Base-by-base conservation (phyloP, 139 green algal genomes). In the Tetradesmus obliquus region DNA sequence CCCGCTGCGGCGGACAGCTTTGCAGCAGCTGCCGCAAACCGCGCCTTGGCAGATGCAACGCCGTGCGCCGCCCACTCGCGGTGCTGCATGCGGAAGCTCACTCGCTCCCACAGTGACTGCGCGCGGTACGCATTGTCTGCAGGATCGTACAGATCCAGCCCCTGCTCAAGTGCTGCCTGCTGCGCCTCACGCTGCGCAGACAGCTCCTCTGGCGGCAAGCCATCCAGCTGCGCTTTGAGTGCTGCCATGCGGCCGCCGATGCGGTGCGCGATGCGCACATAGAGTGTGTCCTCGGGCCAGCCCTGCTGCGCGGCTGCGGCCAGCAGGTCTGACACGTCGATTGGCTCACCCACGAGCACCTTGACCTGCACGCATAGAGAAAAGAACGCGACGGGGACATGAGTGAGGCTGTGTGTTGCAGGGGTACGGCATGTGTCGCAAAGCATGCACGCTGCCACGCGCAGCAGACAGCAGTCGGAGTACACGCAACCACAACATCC, bases 261-360 rank as follows among this genome's bases (percentile, higher is more conserved):
- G 69, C 93, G 91, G 20, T 87, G 81, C 32, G 95, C 91, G 32
- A 98, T 93, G 10, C 94, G 94, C 1, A 57, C 84, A 71, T 97
- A 95, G 69, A 97, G 92, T 19, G 89, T 45, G 62, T 94, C 87
- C 24, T 96, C 94, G 0, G 87, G 54, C 95, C 96, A 98, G 20
- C 53, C 84, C 66, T 96, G 57, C 13, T 54, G 12, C 10, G 60
- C 9, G 6, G 92, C 92, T 3, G 86, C 84, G 0, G 72, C 53
- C 51, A 98, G 88, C 9, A 97, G 92, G 92, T 97, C 96, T 0
- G 62, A 93, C 72, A 98, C 93, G 0, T 91, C 84, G 19, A 98
- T 94, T 54, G 97, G 97, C 89, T 95, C 91, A 0, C 97, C 97
- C 90, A 98, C 96, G 85, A 97, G 20, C 90, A 98, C 94, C 12